Percentiles rank a stretch among this genome's conserved stretches.
phyloP scores from a whole-genome alignment of 768 basidiomycete genomes.

The Amanita jacksonii region DNA sequence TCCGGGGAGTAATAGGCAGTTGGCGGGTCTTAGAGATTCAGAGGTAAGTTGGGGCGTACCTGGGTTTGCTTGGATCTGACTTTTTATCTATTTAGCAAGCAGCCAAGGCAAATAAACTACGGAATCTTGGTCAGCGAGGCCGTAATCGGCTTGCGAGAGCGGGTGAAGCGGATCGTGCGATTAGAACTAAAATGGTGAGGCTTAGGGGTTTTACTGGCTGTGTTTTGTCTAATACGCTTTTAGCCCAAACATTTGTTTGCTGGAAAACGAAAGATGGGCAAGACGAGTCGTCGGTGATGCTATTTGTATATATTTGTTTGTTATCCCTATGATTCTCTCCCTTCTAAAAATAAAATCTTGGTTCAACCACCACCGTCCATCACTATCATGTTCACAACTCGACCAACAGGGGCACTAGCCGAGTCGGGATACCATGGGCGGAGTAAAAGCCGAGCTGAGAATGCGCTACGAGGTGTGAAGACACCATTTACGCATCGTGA shows the following conservation, averaged over 20 bases:
- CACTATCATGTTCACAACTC: too few species aligned
- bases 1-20: conserved; percentile 63
- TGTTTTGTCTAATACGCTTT: conserved; percentile 9
- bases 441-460: conserved; percentile 1
- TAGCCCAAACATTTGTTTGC: conserved; percentile 86
- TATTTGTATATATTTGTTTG: too few species aligned
- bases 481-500: too few species aligned
- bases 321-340: too few species aligned
- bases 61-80: conserved; percentile 9
- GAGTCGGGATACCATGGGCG: too few species aligned
- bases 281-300: conserved; percentile 72
- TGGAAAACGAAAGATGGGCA: conserved; percentile 79
- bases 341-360: too few species aligned
- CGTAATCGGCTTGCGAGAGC: conserved; percentile 87
- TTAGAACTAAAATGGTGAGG: conserved; percentile 71
- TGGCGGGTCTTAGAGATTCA: conserved; percentile 73
- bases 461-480: not conserved
- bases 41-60: conserved; percentile 33
- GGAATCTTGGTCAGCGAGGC: conserved; percentile 78
- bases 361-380: too few species aligned
- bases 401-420: too few species aligned
- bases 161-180: conserved; percentile 80
- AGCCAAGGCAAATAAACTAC: conserved; percentile 68
- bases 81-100: conserved; percentile 52
- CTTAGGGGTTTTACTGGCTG: not conserved